Conservation (phyloP, 2,329 filamentous ascomycete species). For the Aspergillus japonicus region DNA sequence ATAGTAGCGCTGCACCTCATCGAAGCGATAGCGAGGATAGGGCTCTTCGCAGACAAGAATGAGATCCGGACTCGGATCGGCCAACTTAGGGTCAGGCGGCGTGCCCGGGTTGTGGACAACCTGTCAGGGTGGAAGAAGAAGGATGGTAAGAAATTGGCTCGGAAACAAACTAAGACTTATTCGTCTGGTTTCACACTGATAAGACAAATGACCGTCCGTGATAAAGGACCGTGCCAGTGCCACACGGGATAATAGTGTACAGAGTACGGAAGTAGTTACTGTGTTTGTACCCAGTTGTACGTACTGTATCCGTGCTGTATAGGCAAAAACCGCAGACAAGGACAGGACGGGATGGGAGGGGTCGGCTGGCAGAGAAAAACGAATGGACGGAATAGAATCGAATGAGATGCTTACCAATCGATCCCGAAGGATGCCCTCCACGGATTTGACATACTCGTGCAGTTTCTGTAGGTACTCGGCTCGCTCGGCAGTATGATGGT, state of each 20-base stretch:
- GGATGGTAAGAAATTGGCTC: background rate
- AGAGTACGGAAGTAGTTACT: no score
- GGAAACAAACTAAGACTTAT: background rate
- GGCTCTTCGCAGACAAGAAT: slow-evolving; percentile 19
- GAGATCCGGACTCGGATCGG: slow-evolving; percentile 11
- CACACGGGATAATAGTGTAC: background rate
- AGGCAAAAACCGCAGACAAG: background rate
- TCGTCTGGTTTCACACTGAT: slow-evolving; percentile 2
- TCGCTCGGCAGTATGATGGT: slow-evolving; percentile 6
- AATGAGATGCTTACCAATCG: slow-evolving; percentile 10
- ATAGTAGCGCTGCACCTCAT: slow-evolving; percentile 17
- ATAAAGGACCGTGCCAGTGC: background rate
- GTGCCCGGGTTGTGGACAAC: slow-evolving; percentile 21
- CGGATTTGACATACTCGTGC: slow-evolving; percentile 6
- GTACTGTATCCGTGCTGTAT: background rate
- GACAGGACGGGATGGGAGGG: background rate
- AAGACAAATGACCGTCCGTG: background rate
- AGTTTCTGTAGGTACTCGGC: slow-evolving; percentile 10
- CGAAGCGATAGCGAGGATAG: slow-evolving; percentile 10
- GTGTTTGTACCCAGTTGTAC: background rate
- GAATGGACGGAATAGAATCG: background rate
- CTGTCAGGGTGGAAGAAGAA: background rate
- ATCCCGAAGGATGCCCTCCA: slow-evolving; percentile 7
- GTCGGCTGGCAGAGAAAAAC: no score
- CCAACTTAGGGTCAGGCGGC: slow-evolving; percentile 11